Percentiles rank a stretch among this genome's conserved stretches.
phyloP scores from a whole-genome alignment of 257 asterid genomes.

The Catharanthus roseus region DNA sequence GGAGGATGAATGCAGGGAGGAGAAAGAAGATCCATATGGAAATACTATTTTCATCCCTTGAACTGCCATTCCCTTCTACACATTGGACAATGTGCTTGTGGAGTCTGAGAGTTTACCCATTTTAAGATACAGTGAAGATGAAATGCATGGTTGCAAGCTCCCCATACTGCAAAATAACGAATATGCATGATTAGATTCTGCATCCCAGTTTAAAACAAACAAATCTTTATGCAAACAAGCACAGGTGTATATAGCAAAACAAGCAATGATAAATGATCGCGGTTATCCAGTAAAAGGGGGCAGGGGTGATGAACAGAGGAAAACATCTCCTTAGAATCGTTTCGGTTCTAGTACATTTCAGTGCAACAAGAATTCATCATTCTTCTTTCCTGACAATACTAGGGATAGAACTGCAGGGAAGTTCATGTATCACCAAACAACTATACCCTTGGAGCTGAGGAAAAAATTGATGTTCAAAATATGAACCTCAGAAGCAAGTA shows the following conservation, averaged over 20 bases:
- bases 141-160: conserved; percentile 85
- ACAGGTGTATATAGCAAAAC: not conserved
- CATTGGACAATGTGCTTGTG: conserved; percentile 93
- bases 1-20: not conserved
- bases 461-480: too few relatives aligned
- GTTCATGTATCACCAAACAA: not conserved
- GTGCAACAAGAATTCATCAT: not conserved
- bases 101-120: conserved; percentile 89
- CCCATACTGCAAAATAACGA: conserved; percentile 58
- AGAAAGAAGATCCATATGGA: not conserved
- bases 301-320: not conserved
- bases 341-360: not conserved
- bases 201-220: not conserved
- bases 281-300: not conserved
- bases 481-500: not conserved
- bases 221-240: not conserved
- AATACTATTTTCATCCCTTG: conserved; percentile 38
- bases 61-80: conserved; percentile 94
- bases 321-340: not conserved
- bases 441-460: not conserved
- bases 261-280: not conserved
- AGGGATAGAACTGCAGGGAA: not conserved
- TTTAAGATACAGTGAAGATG: conserved; percentile 93
- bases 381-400: not conserved
- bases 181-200: conserved; percentile 3